Evolutionary conservation across 192 early-diverging fungal genomes (phyloP).

Genomic region (Chytriomyces sp.): DNA sequence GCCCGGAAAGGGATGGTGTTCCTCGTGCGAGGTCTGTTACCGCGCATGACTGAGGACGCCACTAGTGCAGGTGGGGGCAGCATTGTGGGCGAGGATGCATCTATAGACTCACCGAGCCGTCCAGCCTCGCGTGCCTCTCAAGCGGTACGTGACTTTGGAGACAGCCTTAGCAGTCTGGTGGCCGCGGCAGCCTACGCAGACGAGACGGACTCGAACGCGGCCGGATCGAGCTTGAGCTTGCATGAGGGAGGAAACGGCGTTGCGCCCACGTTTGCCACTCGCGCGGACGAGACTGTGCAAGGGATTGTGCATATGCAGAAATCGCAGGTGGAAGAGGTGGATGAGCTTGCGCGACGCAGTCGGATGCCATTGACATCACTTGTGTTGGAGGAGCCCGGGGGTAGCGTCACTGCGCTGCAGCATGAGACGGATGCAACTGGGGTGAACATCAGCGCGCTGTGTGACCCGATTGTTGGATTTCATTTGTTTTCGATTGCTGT

Average conservation of each 20-base stretch:
- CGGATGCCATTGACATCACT: background rate
- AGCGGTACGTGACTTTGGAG: too few relatives aligned
- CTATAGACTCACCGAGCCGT: too few relatives aligned
- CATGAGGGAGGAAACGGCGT: background rate
- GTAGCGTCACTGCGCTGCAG: background rate
- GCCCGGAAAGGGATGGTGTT: slow-evolving; percentile 13
- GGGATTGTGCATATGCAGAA: background rate
- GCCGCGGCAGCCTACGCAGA: too few relatives aligned
- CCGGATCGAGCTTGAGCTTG: background rate
- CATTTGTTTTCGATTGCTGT: slow-evolving; percentile 27
- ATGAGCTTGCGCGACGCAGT: background rate
- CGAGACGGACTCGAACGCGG: too few relatives aligned
- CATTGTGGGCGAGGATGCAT: too few relatives aligned
- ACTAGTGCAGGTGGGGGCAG: too few relatives aligned
- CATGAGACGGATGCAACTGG: background rate
- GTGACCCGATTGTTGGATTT: slow-evolving; percentile 12
- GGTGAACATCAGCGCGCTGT: background rate
- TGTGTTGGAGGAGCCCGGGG: background rate
- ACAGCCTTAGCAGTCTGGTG: too few relatives aligned
- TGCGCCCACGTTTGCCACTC: slow-evolving; percentile 1
- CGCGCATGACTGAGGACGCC: background rate
- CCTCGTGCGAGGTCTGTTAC: background rate
- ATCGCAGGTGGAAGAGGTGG: background rate
- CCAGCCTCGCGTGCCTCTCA: too few relatives aligned
- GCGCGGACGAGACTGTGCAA: slow-evolving; percentile 6